Evolutionary conservation across 306 rosid species (phyloP).

Genomic region (Dalbergia oliveri): DNA sequence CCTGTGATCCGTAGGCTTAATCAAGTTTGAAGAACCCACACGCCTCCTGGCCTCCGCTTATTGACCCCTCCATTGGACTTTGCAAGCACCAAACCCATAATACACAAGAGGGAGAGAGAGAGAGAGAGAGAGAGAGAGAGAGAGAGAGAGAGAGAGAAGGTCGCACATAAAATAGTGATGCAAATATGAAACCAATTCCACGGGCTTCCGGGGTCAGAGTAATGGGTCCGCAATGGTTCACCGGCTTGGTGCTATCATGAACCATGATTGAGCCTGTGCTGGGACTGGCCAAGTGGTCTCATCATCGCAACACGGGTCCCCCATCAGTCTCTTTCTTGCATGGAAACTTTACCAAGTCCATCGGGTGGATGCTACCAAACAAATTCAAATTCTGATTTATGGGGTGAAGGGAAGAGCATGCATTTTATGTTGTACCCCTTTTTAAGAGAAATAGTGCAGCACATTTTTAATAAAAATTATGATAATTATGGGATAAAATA

Average conservation of each 20-base stretch:
- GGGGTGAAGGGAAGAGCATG: background rate
- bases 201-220: constrained; percentile 31
- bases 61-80: constrained; percentile 34
- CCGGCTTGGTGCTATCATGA: constrained; percentile 29
- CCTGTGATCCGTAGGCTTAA: too few species aligned
- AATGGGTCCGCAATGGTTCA: constrained; percentile 24
- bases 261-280: constrained; percentile 38
- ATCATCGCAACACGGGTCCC: constrained; percentile 17
- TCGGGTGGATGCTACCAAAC: background rate
- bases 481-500: too few species aligned
- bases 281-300: background rate
- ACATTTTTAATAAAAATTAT: too few species aligned
- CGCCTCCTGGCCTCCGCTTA: constrained; percentile 7
- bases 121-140: too few species aligned
- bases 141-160: background rate
- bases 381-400: constrained; percentile 11
- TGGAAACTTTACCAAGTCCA: background rate
- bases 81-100: constrained; percentile 29
- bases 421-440: too few species aligned
- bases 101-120: background rate
- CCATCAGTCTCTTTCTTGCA: background rate
- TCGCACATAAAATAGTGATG: background rate
- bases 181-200: background rate
- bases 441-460: too few species aligned
- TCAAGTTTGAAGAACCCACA: constrained; percentile 12